A percentile compares a stretch with the other conserved stretches of the same genome.
Conservation (phyloP, 257 asterid genomes). For the Solanum chmielewskii region DNA sequence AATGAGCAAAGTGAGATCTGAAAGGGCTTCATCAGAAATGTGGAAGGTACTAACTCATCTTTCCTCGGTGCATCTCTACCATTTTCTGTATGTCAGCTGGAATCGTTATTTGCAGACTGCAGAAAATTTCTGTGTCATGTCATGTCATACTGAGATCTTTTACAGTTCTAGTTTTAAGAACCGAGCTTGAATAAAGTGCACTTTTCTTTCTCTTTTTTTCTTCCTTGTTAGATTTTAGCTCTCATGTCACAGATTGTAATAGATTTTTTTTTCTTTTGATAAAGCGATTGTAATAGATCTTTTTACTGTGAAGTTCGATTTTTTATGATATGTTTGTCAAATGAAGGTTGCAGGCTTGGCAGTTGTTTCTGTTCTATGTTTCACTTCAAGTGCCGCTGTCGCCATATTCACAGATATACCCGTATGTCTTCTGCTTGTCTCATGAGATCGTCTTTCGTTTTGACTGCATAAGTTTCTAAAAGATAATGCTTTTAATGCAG, state of each 20-base stretch:
- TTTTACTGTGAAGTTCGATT: background rate
- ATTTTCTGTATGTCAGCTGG: background rate
- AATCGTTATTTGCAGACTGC: background rate
- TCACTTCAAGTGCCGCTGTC: constrained; percentile 62
- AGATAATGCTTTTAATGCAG: constrained; percentile 31
- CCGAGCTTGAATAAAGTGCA: background rate
- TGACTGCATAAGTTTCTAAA: background rate
- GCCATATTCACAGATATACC: constrained; percentile 68
- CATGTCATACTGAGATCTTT: background rate
- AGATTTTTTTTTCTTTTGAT: background rate
- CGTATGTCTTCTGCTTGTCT: constrained; percentile 31
- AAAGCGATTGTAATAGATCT: background rate
- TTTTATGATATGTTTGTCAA: background rate
- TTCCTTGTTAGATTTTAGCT: background rate
- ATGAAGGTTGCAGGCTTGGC: constrained; percentile 88
- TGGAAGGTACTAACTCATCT: constrained; percentile 55
- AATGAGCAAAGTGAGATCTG: constrained; percentile 95
- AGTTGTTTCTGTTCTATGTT: constrained; percentile 72
- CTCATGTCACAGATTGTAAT: background rate
- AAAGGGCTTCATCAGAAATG: constrained; percentile 65
- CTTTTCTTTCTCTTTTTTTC: background rate
- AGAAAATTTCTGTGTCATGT: background rate
- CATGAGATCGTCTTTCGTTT: background rate
- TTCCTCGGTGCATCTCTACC: background rate
- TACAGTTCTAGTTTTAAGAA: background rate